A percentile compares a stretch with the other conserved stretches of the same genome.
These are phyloP conservation scores for Gigaspora rosea DNA, from an alignment of 192 early-diverging fungal genomes.

Conservation along the genomic window DNA sequence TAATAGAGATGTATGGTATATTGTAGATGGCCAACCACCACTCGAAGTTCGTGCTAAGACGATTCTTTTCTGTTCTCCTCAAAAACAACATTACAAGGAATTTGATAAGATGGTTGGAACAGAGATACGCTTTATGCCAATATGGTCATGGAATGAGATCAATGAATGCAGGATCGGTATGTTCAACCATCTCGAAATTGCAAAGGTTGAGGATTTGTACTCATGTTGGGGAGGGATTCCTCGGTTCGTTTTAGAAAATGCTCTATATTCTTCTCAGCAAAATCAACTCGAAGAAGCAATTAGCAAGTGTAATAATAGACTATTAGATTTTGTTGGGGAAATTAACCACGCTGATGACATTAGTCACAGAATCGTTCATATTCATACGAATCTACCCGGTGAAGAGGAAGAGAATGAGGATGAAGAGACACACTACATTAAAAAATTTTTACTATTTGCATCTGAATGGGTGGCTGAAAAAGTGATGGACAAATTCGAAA, in stretches of 20 bases:
- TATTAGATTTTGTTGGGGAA: conserved; percentile 27
- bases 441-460: conserved; percentile 23
- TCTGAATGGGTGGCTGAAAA: neutral
- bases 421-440: neutral
- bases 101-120: conserved; percentile 12
- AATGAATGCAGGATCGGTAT: conserved; percentile 3
- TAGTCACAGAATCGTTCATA: conserved; percentile 20
- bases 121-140: conserved; percentile 16
- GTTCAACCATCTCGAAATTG: neutral
- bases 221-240: conserved; percentile 3
- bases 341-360: neutral
- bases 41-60: neutral
- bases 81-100: neutral
- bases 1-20: conserved; percentile 2
- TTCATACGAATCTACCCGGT: conserved; percentile 9
- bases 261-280: neutral
- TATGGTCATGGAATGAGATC: conserved; percentile 19
- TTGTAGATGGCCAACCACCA: neutral
- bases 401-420: conserved; percentile 1
- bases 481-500: conserved; percentile 11
- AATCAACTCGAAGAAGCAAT: conserved; percentile 3
- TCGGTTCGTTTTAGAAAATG: conserved; percentile 6
- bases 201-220: neutral
- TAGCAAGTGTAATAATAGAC: neutral
- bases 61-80: conserved; percentile 21